phyloP scores from a whole-genome alignment of 306 rosid species.

The Gynostemma pentaphyllum region DNA sequence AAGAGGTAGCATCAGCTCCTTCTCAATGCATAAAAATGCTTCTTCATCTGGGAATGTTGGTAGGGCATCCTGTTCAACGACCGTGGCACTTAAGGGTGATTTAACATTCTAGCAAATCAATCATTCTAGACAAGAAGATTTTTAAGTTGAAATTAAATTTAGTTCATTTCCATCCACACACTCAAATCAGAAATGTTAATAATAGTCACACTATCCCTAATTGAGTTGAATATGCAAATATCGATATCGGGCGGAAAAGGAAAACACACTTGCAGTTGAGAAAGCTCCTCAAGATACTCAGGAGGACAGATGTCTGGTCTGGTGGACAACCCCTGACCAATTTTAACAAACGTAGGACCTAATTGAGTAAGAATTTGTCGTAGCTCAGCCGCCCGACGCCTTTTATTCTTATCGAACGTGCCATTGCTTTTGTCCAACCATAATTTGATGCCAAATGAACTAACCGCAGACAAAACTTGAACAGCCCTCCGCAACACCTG shows the following conservation, averaged over 20 bases:
- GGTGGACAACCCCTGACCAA: constrained; percentile 91
- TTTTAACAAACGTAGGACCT: constrained; percentile 96
- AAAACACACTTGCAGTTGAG: constrained; percentile 62
- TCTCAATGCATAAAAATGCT: constrained; percentile 85
- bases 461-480: constrained; percentile 41
- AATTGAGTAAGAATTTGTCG: constrained; percentile 45
- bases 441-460: constrained; percentile 47
- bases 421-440: constrained; percentile 56
- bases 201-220: background rate
- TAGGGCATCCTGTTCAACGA: constrained; percentile 64
- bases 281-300: constrained; percentile 80
- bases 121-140: background rate
- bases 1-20: constrained; percentile 54
- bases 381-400: constrained; percentile 65
- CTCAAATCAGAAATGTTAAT: no score
- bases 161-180: no score
- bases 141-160: background rate
- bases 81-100: constrained; percentile 12
- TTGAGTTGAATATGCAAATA: background rate
- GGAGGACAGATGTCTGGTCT: constrained; percentile 89
- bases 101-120: constrained; percentile 9
- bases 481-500: constrained; percentile 65
- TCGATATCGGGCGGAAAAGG: background rate
- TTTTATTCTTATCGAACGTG: constrained; percentile 39
- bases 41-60: constrained; percentile 78